phyloP scores from a whole-genome alignment of 2,329 filamentous ascomycete genomes.

The Ilyonectria robusta region DNA sequence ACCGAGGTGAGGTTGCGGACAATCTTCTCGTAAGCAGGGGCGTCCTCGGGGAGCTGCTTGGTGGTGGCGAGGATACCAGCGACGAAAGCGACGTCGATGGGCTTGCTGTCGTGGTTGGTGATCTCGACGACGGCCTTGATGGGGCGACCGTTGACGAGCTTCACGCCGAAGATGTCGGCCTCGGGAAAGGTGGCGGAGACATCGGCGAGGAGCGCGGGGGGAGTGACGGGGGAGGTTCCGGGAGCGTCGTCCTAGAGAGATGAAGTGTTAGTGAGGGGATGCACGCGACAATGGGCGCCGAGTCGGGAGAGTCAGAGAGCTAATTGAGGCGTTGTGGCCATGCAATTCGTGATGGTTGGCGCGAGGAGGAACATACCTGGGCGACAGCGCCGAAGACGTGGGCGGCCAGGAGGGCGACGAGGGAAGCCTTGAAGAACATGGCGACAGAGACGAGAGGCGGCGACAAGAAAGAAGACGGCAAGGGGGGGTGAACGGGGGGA shows the following conservation, averaged over 20 bases:
- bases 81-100: constrained; percentile 82
- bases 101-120: constrained; percentile 83
- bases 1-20: constrained; percentile 88
- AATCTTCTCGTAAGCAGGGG: constrained; percentile 66
- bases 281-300: constrained; percentile 22
- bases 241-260: constrained; percentile 34
- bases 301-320: neutral
- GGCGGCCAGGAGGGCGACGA: constrained; percentile 79
- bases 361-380: constrained; percentile 64
- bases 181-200: constrained; percentile 75
- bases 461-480: constrained; percentile 22
- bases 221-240: constrained; percentile 43
- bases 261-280: constrained; percentile 1
- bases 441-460: constrained; percentile 32
- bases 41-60: constrained; percentile 63
- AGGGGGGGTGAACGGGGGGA: constrained; percentile 26
- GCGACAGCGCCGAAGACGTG: constrained; percentile 76
- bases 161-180: constrained; percentile 91
- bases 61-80: constrained; percentile 79
- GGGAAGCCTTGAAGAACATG: constrained; percentile 83
- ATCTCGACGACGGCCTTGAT: constrained; percentile 88
- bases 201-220: constrained; percentile 69
- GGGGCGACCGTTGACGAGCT: constrained; percentile 92
- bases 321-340: neutral
- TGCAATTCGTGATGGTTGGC: neutral